A percentile compares a stretch with the other conserved stretches of the same genome.
Conservation (phyloP, 1,284 basidiomycete genomes). For the Meira miltonrushii region DNA sequence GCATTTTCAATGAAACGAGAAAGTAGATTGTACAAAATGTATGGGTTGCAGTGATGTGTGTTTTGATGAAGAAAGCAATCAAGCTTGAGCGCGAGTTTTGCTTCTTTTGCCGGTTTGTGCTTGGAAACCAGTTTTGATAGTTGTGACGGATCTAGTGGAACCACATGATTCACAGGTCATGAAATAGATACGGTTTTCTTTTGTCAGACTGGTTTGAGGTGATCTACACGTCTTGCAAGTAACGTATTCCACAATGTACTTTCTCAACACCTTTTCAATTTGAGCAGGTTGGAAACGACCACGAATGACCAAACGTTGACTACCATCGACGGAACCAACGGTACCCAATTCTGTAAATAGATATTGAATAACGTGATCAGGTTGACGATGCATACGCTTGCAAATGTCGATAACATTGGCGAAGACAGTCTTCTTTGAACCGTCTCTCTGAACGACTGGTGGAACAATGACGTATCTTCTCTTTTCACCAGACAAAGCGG, state of each 20-base stretch:
- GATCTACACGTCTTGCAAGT: slow-evolving; percentile 99
- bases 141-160: slow-evolving; percentile 81
- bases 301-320: slow-evolving; percentile 88
- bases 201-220: slow-evolving; percentile 88
- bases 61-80: neutral
- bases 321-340: slow-evolving; percentile 88
- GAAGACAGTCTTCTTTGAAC: slow-evolving; percentile 93
- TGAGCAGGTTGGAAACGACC: slow-evolving; percentile 98
- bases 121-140: slow-evolving; percentile 98
- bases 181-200: slow-evolving; percentile 99
- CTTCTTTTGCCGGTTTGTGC: slow-evolving; percentile 55
- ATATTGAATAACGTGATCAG: slow-evolving; percentile 98
- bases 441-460: slow-evolving; percentile 87
- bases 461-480: slow-evolving; percentile 97
- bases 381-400: slow-evolving; percentile 95
- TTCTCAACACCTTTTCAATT: slow-evolving; percentile 91
- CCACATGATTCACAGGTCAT: slow-evolving; percentile 95
- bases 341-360: slow-evolving; percentile 98
- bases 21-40: neutral
- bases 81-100: slow-evolving; percentile 13
- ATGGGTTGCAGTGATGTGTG: neutral
- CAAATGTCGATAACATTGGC: slow-evolving; percentile 96
- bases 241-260: slow-evolving; percentile 98
- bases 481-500: slow-evolving; percentile 67
- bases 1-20: too few relatives aligned